Percentiles rank a stretch among this genome's conserved stretches.
Conservation (phyloP, 163 green algal species). For the Scenedesmus sp. region DNA sequence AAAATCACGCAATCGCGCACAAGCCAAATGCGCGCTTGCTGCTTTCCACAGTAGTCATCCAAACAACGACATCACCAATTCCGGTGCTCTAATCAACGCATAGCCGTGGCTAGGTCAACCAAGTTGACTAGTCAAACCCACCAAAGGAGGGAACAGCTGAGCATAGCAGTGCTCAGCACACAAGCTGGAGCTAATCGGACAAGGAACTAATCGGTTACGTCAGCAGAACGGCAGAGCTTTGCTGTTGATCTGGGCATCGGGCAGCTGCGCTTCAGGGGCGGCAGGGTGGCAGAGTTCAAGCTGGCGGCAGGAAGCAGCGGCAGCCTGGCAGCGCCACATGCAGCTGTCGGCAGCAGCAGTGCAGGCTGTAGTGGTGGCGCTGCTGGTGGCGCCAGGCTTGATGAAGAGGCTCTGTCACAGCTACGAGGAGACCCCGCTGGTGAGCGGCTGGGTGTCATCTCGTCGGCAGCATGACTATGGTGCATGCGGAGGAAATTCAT, state of each 20-base stretch:
- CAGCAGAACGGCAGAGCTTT: not conserved
- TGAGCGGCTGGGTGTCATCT: not conserved
- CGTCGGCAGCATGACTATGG: not conserved
- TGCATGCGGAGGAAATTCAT: not conserved
- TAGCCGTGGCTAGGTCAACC: too few relatives aligned
- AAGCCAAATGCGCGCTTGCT: too few relatives aligned
- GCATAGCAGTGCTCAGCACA: too few relatives aligned
- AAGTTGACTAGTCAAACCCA: too few relatives aligned
- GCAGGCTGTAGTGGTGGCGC: not conserved
- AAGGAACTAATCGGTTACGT: too few relatives aligned
- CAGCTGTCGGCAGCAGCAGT: not conserved
- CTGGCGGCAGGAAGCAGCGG: not conserved
- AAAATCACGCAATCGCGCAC: too few relatives aligned
- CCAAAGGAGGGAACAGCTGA: too few relatives aligned
- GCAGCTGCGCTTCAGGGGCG: slow-evolving; percentile 6
- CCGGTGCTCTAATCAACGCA: too few relatives aligned
- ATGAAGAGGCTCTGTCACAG: not conserved
- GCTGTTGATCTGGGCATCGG: slow-evolving; percentile 15
- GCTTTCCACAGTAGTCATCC: too few relatives aligned
- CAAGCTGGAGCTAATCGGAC: too few relatives aligned
- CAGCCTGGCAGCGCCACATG: not conserved
- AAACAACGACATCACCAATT: too few relatives aligned
- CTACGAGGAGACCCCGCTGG: not conserved
- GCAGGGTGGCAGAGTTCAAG: slow-evolving; percentile 23
- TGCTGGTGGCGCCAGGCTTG: not conserved